phyloP scores from a whole-genome alignment of 2,329 filamentous ascomycete genomes.

The Aureobasidium namibiae region DNA sequence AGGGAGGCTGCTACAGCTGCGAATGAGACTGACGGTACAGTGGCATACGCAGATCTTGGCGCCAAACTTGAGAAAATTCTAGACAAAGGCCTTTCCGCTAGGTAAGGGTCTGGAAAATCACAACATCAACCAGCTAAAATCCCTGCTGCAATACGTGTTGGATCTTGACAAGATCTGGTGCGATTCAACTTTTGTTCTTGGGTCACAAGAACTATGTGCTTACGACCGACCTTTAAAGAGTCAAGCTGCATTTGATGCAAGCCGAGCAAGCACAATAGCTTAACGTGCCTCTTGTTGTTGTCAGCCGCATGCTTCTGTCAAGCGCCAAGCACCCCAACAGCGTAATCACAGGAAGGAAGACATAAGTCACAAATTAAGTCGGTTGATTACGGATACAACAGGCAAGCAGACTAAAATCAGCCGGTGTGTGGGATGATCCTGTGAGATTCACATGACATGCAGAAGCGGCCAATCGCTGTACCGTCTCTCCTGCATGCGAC shows the following conservation, averaged over 20 bases:
- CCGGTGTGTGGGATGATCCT: neutral
- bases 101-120: neutral
- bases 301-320: neutral
- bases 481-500: neutral
- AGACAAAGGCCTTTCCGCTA: neutral
- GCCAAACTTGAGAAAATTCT: neutral
- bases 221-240: too few species aligned
- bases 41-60: neutral
- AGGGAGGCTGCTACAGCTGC: conserved; percentile 18
- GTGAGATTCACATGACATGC: neutral
- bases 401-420: neutral
- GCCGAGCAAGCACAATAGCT: neutral
- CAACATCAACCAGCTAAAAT: neutral
- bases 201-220: neutral
- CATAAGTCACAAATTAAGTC: neutral
- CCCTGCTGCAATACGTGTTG: neutral
- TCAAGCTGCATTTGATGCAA: neutral
- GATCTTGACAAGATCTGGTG: neutral
- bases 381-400: neutral
- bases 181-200: neutral
- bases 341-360: neutral
- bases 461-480: neutral
- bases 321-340: neutral
- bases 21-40: conserved; percentile 2
- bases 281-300: neutral